A percentile compares a stretch with the other conserved stretches of the same genome.
Evolutionary conservation across 2,329 filamentous ascomycete genomes (phyloP).

Genomic region (Emergomyces africanus): DNA sequence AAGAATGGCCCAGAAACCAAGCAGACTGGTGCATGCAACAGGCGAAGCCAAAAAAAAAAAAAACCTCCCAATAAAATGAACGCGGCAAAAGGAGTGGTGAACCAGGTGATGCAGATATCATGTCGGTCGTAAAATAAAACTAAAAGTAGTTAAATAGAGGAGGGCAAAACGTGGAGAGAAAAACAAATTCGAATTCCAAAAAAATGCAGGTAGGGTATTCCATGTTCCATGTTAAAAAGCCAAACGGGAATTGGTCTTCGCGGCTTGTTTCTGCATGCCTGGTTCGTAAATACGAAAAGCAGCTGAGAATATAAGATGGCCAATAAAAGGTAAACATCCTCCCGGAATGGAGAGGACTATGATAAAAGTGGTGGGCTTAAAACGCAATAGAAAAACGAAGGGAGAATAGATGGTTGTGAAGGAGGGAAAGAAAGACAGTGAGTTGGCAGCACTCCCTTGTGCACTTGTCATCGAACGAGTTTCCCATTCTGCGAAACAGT

Average conservation of each 20-base stretch:
- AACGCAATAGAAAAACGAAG: background rate
- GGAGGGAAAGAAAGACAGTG: background rate
- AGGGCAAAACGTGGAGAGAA: background rate
- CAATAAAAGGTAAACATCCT: background rate
- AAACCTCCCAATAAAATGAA: constrained; percentile 8
- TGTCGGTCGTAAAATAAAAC: background rate
- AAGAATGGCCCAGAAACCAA: constrained; percentile 8
- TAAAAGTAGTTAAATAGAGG: background rate
- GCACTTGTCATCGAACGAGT: constrained; percentile 17
- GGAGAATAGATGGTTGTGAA: background rate
- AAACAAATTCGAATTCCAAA: background rate
- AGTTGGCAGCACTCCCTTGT: background rate
- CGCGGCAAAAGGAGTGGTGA: background rate
- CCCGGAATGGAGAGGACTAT: background rate
- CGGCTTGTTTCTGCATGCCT: background rate
- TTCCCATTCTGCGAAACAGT: constrained; percentile 38
- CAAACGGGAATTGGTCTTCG: background rate
- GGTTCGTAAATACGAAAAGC: background rate
- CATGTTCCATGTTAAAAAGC: background rate
- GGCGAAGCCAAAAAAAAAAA: constrained; percentile 7
- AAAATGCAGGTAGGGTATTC: background rate
- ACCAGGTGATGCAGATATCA: background rate
- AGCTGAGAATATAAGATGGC: background rate
- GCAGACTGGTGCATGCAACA: constrained; percentile 4
- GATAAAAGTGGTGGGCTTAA: background rate